Conservation (phyloP, 2,329 filamentous ascomycete species). For the Colletotrichum sp. region DNA sequence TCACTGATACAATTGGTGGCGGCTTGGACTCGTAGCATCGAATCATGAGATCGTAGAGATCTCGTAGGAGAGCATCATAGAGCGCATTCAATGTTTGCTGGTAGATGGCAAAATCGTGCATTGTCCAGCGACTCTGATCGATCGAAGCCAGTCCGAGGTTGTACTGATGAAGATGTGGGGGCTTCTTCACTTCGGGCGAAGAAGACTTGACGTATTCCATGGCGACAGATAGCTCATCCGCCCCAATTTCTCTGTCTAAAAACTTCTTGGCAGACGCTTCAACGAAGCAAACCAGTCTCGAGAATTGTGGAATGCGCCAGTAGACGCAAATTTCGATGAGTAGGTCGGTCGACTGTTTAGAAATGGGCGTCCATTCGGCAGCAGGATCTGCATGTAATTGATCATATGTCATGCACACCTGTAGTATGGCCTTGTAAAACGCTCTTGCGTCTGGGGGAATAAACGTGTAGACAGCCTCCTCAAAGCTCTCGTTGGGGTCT, state of each 20-base stretch:
- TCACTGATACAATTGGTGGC: slow-evolving; percentile 77
- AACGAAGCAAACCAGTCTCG: slow-evolving; percentile 79
- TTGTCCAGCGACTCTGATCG: slow-evolving; percentile 68
- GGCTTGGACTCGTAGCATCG: slow-evolving; percentile 90
- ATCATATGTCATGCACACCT: slow-evolving; percentile 74
- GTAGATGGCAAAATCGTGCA: slow-evolving; percentile 73
- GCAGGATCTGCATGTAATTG: slow-evolving; percentile 60
- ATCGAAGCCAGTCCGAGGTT: slow-evolving; percentile 58
- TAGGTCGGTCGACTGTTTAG: slow-evolving; percentile 80
- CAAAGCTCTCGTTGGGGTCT: slow-evolving; percentile 57
- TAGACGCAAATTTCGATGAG: slow-evolving; percentile 84
- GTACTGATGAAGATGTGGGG: slow-evolving; percentile 59
- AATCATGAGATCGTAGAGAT: slow-evolving; percentile 87
- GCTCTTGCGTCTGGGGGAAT: slow-evolving; percentile 84
- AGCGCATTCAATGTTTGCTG: slow-evolving; percentile 76
- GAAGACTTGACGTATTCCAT: slow-evolving; percentile 84
- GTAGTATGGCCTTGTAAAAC: slow-evolving; percentile 83
- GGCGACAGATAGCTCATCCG: slow-evolving; percentile 82
- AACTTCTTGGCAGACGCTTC: slow-evolving; percentile 89
- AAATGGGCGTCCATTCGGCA: slow-evolving; percentile 61
- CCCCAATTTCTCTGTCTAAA: slow-evolving; percentile 78
- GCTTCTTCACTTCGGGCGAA: slow-evolving; percentile 68
- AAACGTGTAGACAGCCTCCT: slow-evolving; percentile 80
- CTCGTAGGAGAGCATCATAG: slow-evolving; percentile 82
- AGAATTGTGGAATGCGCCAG: slow-evolving; percentile 88